phyloP scores from a whole-genome alignment of 176 grass and related monocot genomes.

The Oryza meyeriana region DNA sequence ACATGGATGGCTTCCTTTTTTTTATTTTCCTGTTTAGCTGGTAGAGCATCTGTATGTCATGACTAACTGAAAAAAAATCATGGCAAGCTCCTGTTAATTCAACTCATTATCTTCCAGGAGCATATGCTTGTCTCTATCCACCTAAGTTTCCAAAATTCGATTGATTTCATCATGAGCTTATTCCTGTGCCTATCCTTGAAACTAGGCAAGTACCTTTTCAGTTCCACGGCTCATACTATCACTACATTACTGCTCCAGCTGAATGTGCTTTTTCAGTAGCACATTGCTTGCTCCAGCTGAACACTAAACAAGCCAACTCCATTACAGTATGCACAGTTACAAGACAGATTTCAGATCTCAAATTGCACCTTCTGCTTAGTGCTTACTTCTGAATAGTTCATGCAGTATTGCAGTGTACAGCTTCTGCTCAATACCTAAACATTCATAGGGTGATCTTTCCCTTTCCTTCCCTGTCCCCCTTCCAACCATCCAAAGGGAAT shows the following conservation, averaged over 20 bases:
- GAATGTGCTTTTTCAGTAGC: too few species aligned
- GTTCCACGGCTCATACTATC: not conserved
- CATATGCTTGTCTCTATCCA: not conserved
- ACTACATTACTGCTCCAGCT: not conserved
- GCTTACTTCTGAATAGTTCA: not conserved
- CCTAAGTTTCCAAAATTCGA: not conserved
- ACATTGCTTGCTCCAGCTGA: not conserved
- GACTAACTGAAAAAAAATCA: slow-evolving; percentile 12
- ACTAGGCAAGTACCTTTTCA: not conserved
- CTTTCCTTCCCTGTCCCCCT: slow-evolving; percentile 13
- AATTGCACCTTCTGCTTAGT: not conserved
- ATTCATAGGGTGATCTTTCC: not conserved
- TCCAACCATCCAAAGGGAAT: slow-evolving; percentile 30
- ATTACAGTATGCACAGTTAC: not conserved
- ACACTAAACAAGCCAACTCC: not conserved
- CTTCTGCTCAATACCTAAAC: slow-evolving; percentile 7
- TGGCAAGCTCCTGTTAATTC: not conserved
- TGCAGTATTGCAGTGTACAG: not conserved
- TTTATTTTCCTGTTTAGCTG: slow-evolving; percentile 18
- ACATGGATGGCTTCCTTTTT: slow-evolving; percentile 14
- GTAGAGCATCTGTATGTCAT: slow-evolving; percentile 34
- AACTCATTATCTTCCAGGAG: not conserved
- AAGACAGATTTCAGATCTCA: slow-evolving; percentile 11
- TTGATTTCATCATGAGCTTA: not conserved
- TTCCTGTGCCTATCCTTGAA: not conserved